Evolutionary conservation across 2,329 filamentous ascomycete species (phyloP).

Genomic region (Aspergillus jensenii): DNA sequence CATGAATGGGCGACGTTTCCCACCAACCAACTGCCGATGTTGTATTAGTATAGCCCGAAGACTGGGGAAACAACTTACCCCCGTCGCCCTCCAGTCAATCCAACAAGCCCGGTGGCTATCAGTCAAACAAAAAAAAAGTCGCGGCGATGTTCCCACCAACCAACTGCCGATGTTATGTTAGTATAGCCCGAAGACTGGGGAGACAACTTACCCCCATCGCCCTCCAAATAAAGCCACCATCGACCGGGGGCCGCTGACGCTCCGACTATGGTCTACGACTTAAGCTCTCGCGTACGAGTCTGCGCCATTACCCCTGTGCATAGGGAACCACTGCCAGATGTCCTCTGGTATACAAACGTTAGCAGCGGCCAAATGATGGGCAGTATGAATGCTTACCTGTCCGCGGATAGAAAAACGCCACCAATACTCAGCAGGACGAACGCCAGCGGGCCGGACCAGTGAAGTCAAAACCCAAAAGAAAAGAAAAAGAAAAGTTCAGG

Average conservation of each 20-base stretch:
- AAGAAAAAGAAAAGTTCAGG: not conserved
- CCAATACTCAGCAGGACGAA: slow-evolving; percentile 20
- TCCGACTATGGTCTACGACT: slow-evolving; percentile 9
- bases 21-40: slow-evolving; percentile 2
- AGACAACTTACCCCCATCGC: slow-evolving; percentile 12
- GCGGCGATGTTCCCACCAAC: slow-evolving; percentile 1
- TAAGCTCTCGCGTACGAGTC: slow-evolving; percentile 14
- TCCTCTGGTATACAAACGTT: slow-evolving; percentile 6
- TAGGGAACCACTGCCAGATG: slow-evolving; percentile 11
- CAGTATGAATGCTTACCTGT: slow-evolving; percentile 12
- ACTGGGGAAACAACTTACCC: not conserved
- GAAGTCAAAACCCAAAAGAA: not conserved
- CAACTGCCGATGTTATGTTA: not conserved
- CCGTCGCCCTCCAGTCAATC: not conserved
- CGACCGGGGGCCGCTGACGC: slow-evolving; percentile 10
- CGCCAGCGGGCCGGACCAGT: slow-evolving; percentile 17
- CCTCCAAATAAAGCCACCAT: slow-evolving; percentile 7
- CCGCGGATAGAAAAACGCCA: slow-evolving; percentile 6
- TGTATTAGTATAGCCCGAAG: not conserved
- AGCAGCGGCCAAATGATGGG: not conserved
- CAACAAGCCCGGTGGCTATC: not conserved
- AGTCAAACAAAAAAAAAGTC: not conserved
- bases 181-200: not conserved
- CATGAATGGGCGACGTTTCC: not conserved
- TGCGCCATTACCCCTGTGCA: slow-evolving; percentile 18